These are phyloP conservation scores for Filobasidium wieringae DNA, from an alignment of 768 basidiomycete species.

Conservation along the genomic window DNA sequence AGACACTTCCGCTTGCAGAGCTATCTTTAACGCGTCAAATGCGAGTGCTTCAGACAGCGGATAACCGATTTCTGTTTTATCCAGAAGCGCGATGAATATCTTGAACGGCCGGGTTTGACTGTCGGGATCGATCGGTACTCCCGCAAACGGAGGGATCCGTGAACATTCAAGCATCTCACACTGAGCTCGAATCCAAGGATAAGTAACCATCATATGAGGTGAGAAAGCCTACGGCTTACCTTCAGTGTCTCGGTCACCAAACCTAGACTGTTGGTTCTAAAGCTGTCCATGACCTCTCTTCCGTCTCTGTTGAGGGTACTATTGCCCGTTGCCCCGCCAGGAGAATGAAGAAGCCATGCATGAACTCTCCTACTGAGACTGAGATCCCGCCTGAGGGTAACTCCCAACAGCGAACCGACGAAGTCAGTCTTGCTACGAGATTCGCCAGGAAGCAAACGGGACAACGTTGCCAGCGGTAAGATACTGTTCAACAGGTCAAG, in stretches of 20 bases:
- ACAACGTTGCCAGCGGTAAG: neutral
- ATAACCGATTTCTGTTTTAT: conserved; percentile 93
- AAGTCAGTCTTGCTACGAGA: conserved; percentile 31
- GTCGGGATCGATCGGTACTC: neutral
- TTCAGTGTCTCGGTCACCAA: neutral
- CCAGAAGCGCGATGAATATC: conserved; percentile 83
- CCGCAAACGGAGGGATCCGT: too few species aligned
- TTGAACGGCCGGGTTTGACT: conserved; percentile 69
- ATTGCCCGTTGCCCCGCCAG: too few species aligned
- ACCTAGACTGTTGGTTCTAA: conserved; percentile 41
- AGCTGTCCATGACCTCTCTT: conserved; percentile 60
- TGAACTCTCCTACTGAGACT: conserved; percentile 86
- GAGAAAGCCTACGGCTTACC: neutral
- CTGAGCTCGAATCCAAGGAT: neutral
- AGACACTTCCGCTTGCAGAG: neutral
- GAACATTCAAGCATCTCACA: neutral
- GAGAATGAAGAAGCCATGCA: conserved; percentile 86
- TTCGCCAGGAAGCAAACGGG: neutral
- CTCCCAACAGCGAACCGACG: conserved; percentile 71
- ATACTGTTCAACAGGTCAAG: conserved; percentile 56
- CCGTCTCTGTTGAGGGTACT: too few species aligned
- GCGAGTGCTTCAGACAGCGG: conserved; percentile 65
- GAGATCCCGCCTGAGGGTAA: conserved; percentile 82
- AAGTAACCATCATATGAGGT: too few species aligned
- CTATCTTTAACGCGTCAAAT: conserved; percentile 57